Base-by-base conservation (phyloP, 768 basidiomycete species). In the Clitopilus passeckerianus region DNA sequence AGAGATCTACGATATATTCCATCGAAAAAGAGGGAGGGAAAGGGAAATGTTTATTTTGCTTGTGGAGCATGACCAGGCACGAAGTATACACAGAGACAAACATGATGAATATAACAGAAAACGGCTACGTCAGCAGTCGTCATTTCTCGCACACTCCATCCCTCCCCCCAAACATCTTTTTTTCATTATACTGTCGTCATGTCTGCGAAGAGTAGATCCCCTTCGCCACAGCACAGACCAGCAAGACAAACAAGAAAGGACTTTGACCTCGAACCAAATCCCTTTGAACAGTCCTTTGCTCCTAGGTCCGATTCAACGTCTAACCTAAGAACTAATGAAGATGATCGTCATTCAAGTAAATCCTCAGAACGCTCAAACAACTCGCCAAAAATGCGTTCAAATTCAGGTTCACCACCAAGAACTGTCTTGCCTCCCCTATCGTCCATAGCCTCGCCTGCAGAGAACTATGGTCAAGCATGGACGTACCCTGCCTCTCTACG, bases 221-320 rank as follows among this genome's bases (percentile, higher is more conserved):
- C 71, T 55, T 73, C 75, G 22, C 61, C 22, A 61, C 37, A 66
- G 58, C 61, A 67, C 62, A 63, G 66, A 53, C 35, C 68, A n/a
- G 62, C 69, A 23, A 75, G 78, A 34, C 80, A 84, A 70, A 84
- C 77, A 23, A 80, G 85, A 68, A 82, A 81, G 15, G 87, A 89
- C 67, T 87, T 90, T 71, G 77, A 80, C 70, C 81, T 90, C 34
- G 94, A 96, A 68, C 90, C 89, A 0, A 96, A 96, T 70, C 94
- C 95, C 0, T 97, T 97, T 68, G 96, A 99, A 69, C 91, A 94
- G 74, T 95, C 92, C 57, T 98, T 98, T 71, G 87, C 89, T 34
- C 75, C 73, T 24, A 71, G 74, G 24, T 70, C 65, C 74, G 6
- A 72, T 72, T 57, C 67, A 71, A 5, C 72, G 69, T 54, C 67